phyloP scores from a whole-genome alignment of 495 filamentous ascomycete genomes.

The Pseudomonodictys pantanalensis region DNA sequence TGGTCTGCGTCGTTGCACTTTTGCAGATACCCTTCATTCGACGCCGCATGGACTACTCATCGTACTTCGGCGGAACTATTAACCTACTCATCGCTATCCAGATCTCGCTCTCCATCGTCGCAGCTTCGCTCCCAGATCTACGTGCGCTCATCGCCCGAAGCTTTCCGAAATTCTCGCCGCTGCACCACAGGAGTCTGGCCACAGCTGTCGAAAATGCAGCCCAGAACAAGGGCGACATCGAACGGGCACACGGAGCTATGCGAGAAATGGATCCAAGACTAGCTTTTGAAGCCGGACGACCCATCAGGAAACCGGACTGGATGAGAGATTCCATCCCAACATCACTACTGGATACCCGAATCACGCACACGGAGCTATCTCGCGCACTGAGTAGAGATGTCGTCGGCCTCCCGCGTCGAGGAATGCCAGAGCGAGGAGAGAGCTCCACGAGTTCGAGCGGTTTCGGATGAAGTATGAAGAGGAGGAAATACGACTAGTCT shows the following conservation, averaged over 20 bases:
- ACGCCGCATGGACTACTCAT: background rate
- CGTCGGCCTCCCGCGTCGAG: background rate
- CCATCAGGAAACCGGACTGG: conserved; percentile 19
- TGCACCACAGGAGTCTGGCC: conserved; percentile 18
- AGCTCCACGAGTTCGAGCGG: too few species aligned
- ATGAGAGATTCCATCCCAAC: conserved; percentile 8
- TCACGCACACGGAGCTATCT: background rate
- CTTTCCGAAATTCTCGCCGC: conserved; percentile 18
- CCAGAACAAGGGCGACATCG: background rate
- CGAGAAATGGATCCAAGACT: background rate
- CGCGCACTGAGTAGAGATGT: background rate
- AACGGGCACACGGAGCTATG: too few species aligned
- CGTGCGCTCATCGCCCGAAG: conserved; percentile 16
- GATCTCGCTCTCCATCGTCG: conserved; percentile 18
- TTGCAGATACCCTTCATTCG: conserved; percentile 23
- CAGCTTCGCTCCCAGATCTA: conserved; percentile 22
- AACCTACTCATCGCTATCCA: conserved; percentile 25
- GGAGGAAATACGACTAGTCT: too few species aligned
- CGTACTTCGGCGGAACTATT: conserved; percentile 23
- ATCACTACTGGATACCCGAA: background rate
- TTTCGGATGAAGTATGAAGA: too few species aligned
- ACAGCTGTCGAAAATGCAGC: background rate
- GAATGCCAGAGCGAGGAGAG: too few species aligned
- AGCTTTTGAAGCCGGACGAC: background rate
- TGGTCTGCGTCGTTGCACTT: conserved; percentile 20